Evolutionary conservation across 1,284 basidiomycete genomes (phyloP).

Genomic region (Apiotrichum brassicae): DNA sequence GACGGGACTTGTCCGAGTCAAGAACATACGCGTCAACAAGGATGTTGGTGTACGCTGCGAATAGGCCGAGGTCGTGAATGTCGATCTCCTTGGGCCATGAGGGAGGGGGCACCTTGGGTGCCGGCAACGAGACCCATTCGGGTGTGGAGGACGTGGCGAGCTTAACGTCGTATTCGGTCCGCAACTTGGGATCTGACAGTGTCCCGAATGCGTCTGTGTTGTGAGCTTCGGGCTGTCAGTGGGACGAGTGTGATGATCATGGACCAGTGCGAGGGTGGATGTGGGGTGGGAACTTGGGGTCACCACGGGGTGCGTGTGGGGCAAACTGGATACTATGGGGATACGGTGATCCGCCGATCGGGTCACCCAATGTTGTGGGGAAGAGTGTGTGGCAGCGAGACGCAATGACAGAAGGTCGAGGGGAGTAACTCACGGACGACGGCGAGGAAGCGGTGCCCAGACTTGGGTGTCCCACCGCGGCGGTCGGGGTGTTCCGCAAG

Average conservation of each 20-base stretch:
- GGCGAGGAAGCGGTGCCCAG: neutral
- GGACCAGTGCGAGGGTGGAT: neutral
- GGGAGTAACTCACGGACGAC: neutral
- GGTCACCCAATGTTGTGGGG: too few species aligned
- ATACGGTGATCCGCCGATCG: too few species aligned
- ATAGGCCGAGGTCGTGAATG: neutral
- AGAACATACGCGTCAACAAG: neutral
- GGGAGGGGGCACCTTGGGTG: neutral
- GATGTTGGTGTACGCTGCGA: neutral
- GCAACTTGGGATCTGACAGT: neutral
- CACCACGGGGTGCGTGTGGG: too few species aligned
- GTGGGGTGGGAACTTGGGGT: too few species aligned
- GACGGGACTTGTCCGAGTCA: neutral
- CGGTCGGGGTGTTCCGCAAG: constrained; percentile 1
- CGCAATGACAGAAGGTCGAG: too few species aligned
- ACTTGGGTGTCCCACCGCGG: neutral
- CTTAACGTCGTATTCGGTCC: neutral
- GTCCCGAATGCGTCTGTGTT: neutral
- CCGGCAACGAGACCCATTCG: neutral
- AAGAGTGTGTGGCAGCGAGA: too few species aligned
- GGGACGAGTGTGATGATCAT: neutral
- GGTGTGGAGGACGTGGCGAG: neutral
- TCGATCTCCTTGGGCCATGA: neutral
- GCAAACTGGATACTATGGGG: too few species aligned
- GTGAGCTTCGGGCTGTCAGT: neutral